phyloP scores from a whole-genome alignment of 768 basidiomycete genomes.

The Solioccasus polychromus region DNA sequence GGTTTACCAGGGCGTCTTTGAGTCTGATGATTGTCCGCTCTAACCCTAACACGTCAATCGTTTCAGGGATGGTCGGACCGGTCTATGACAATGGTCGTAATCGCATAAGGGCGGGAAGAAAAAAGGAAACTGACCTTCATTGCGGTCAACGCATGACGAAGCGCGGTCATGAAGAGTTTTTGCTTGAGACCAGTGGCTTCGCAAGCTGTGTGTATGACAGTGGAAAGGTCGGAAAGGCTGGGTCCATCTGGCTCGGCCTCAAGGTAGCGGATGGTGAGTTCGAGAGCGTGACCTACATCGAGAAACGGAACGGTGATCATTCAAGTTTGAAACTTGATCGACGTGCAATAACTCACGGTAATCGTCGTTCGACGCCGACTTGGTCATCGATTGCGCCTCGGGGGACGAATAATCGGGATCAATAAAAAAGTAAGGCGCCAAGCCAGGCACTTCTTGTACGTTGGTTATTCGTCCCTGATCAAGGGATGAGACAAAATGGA shows the following conservation, averaged over 20 bases:
- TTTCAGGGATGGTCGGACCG: slow-evolving; percentile 42
- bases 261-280: slow-evolving; percentile 5
- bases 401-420: slow-evolving; percentile 57
- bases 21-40: slow-evolving; percentile 25
- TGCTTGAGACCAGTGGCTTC: slow-evolving; percentile 37
- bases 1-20: slow-evolving; percentile 2
- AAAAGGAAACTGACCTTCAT: slow-evolving; percentile 58
- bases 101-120: neutral
- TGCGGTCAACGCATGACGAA: slow-evolving; percentile 79
- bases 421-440: slow-evolving; percentile 77
- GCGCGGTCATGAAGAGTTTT: slow-evolving; percentile 64
- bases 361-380: slow-evolving; percentile 37
- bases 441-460: slow-evolving; percentile 63
- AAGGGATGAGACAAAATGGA: neutral
- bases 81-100: slow-evolving; percentile 20
- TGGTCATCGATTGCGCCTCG: slow-evolving; percentile 54
- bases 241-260: neutral
- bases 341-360: slow-evolving; percentile 39
- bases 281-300: slow-evolving; percentile 8
- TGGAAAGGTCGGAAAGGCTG: slow-evolving; percentile 26
- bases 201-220: slow-evolving; percentile 44
- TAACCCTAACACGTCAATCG: slow-evolving; percentile 37
- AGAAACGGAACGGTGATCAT: neutral
- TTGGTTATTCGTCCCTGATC: slow-evolving; percentile 65
- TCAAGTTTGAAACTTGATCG: too few relatives aligned